Evolutionary conservation across 305 asterid species (phyloP).

Genomic region (Ajuga reptans): DNA sequence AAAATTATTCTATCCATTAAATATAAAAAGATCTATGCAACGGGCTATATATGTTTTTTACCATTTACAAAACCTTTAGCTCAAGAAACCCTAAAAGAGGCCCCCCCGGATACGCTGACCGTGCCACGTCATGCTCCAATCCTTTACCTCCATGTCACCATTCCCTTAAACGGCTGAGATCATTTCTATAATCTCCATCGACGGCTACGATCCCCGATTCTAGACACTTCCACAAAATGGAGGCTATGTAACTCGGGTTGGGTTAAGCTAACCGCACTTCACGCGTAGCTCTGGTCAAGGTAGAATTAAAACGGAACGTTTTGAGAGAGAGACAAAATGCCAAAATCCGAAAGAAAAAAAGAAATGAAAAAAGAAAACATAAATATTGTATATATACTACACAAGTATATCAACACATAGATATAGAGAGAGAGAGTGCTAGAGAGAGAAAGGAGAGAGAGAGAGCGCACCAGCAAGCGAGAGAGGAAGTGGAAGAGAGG

Average conservation of each 20-base stretch:
- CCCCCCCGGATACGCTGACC: slow-evolving; percentile 33
- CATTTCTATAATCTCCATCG: not conserved
- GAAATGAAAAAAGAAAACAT: not conserved
- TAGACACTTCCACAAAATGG: slow-evolving; percentile 32
- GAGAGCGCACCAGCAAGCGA: slow-evolving; percentile 30
- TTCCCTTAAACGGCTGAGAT: slow-evolving; percentile 21
- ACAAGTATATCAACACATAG: not conserved
- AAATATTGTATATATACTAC: not conserved
- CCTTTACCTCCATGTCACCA: slow-evolving; percentile 38
- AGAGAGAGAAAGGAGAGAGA: slow-evolving; percentile 14
- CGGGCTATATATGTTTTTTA: no score
- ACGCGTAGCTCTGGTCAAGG: slow-evolving; percentile 12
- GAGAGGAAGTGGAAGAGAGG: slow-evolving; percentile 14
- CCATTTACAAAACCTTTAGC: not conserved
- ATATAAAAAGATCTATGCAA: not conserved
- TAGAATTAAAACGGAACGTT: slow-evolving; percentile 14
- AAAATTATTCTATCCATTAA: no score
- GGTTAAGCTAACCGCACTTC: slow-evolving; percentile 14
- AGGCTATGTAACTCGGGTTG: slow-evolving; percentile 17
- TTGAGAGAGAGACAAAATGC: not conserved
- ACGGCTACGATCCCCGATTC: slow-evolving; percentile 29
- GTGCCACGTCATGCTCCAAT: slow-evolving; percentile 52
- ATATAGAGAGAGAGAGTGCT: slow-evolving; percentile 19
- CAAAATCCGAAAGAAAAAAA: not conserved
- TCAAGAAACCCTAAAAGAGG: slow-evolving; percentile 13